Percentiles rank a stretch among this genome's conserved stretches.
Conservation (phyloP, 2,329 filamentous ascomycete species). For the Endoconidiophora polonica region DNA sequence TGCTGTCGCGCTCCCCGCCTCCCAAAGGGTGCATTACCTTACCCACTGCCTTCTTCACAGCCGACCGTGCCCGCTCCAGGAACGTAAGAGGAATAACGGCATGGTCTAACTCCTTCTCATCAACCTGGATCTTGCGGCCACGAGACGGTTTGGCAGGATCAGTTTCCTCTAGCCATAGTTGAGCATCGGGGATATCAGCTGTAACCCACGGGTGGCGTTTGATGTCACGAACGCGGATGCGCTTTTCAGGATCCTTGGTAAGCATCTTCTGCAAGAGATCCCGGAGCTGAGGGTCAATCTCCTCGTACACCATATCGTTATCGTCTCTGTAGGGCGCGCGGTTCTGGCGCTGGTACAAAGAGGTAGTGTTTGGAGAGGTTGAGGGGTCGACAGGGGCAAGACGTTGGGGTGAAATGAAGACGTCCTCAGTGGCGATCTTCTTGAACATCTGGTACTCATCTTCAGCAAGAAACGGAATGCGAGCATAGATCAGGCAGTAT, state of each 20-base stretch:
- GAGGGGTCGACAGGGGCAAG: conserved; percentile 57
- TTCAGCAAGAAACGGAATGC: conserved; percentile 81
- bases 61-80: conserved; percentile 68
- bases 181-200: conserved; percentile 55
- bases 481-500: conserved; percentile 86
- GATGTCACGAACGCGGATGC: conserved; percentile 79
- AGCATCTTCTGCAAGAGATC: conserved; percentile 69
- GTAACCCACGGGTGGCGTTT: conserved; percentile 90
- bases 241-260: conserved; percentile 72
- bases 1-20: conserved; percentile 34
- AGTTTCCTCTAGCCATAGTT: conserved; percentile 82
- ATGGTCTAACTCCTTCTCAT: conserved; percentile 72
- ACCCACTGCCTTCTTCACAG: conserved; percentile 49
- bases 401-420: conserved; percentile 69
- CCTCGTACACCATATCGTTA: conserved; percentile 68
- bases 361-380: conserved; percentile 37
- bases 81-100: conserved; percentile 83
- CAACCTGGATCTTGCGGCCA: conserved; percentile 79
- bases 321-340: conserved; percentile 56
- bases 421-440: conserved; percentile 81
- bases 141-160: conserved; percentile 65
- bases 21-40: conserved; percentile 46
- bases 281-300: conserved; percentile 61
- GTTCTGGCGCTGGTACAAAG: conserved; percentile 39
- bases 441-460: conserved; percentile 86